Evolutionary conservation across 1,284 basidiomycete genomes (phyloP).

Genomic region (Fomitopsis palustris): DNA sequence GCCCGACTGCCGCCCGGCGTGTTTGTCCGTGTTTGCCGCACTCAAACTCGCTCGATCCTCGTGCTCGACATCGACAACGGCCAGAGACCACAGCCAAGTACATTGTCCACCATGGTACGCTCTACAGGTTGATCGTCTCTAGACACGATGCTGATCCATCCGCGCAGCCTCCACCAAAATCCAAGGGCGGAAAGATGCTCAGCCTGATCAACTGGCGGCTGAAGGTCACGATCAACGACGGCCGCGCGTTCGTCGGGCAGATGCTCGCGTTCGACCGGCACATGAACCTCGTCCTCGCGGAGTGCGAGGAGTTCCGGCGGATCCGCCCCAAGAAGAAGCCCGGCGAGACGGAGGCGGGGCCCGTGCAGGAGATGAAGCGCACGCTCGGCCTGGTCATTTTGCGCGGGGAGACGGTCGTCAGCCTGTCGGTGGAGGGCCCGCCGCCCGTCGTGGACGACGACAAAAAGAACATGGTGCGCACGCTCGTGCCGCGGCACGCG

Average conservation of each 20-base stretch:
- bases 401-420: constrained; percentile 95
- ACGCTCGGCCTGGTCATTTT: constrained; percentile 94
- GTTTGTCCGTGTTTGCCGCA: constrained; percentile 25
- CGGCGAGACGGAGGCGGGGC: constrained; percentile 69
- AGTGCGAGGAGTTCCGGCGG: constrained; percentile 94
- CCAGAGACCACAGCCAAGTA: constrained; percentile 19
- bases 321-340: constrained; percentile 85
- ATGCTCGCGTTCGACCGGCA: constrained; percentile 99
- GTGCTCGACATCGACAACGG: constrained; percentile 21
- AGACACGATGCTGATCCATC: background rate
- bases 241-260: constrained; percentile 92
- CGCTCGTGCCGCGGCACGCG: background rate
- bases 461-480: constrained; percentile 70
- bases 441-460: constrained; percentile 90
- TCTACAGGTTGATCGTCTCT: background rate
- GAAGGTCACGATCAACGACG: constrained; percentile 98
- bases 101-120: constrained; percentile 59
- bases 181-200: constrained; percentile 98
- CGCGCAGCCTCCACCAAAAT: constrained; percentile 82
- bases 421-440: constrained; percentile 92
- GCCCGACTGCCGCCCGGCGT: constrained; percentile 8
- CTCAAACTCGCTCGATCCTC: constrained; percentile 18
- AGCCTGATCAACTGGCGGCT: constrained; percentile 96
- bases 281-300: constrained; percentile 98
- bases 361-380: constrained; percentile 94